These are phyloP conservation scores for Royoungia palumana DNA, from an alignment of 768 basidiomycete genomes.

Conservation along the genomic window DNA sequence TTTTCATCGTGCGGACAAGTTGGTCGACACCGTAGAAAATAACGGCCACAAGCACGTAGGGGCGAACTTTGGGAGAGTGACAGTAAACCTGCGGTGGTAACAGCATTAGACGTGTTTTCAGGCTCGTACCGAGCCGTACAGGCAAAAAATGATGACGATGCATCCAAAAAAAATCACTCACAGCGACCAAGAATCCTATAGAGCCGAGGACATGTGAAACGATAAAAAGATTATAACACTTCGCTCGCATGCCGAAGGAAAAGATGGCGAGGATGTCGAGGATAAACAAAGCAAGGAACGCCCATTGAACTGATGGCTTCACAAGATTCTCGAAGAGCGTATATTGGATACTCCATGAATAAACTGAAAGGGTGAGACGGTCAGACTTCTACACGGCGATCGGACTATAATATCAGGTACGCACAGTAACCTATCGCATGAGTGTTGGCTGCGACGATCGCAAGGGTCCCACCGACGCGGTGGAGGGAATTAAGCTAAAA, in stretches of 20 bases:
- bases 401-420: conserved; percentile 18
- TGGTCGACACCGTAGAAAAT: conserved; percentile 58
- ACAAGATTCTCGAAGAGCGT: conserved; percentile 34
- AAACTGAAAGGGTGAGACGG: conserved; percentile 41
- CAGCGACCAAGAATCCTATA: conserved; percentile 53
- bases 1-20: conserved; percentile 60
- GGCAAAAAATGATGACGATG: too few relatives aligned
- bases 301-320: conserved; percentile 41
- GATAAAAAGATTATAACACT: conserved; percentile 64
- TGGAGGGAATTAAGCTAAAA: conserved; percentile 71
- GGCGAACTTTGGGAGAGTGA: conserved; percentile 50
- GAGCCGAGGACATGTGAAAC: conserved; percentile 56
- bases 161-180: conserved; percentile 32
- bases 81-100: conserved; percentile 36
- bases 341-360: conserved; percentile 45
- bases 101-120: neutral
- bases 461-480: conserved; percentile 57
- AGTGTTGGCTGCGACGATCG: conserved; percentile 56
- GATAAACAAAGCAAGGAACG: conserved; percentile 47
- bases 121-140: too few relatives aligned
- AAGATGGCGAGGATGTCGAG: conserved; percentile 57
- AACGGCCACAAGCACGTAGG: conserved; percentile 52
- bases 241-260: conserved; percentile 55
- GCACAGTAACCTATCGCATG: conserved; percentile 58
- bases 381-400: neutral